Conservation (phyloP, 75 land plant genomes). For the Cryptomeria japonica region DNA sequence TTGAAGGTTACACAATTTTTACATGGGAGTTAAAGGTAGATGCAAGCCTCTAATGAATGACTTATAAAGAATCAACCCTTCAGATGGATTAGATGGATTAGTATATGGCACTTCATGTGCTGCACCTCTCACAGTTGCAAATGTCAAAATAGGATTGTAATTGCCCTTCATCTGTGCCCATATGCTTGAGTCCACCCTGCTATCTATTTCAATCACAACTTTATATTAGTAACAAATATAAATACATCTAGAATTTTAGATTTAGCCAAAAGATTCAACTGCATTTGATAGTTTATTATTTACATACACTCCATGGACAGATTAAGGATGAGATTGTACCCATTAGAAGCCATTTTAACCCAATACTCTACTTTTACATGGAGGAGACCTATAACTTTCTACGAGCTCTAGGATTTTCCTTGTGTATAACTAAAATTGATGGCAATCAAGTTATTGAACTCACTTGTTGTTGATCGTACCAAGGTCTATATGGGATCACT, state of each 20-base stretch:
- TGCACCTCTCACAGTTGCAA: constrained; percentile 28
- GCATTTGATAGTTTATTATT: too few species aligned
- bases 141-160: constrained; percentile 15
- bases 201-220: not conserved
- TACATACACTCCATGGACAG: too few species aligned
- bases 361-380: too few species aligned
- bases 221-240: not conserved
- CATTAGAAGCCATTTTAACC: too few species aligned
- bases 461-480: constrained; percentile 17
- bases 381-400: too few species aligned
- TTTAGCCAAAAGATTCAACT: too few species aligned
- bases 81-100: constrained; percentile 16
- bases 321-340: too few species aligned
- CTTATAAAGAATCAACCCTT: constrained; percentile 16
- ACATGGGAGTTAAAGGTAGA: not conserved
- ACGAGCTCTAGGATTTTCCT: too few species aligned
- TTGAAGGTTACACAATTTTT: too few species aligned
- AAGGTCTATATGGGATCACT: constrained; percentile 1
- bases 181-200: constrained; percentile 26
- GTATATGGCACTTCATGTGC: constrained; percentile 32
- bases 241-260: not conserved
- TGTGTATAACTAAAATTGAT: not conserved
- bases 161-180: constrained; percentile 12
- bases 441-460: not conserved
- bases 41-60: constrained; percentile 20